Base-by-base conservation (phyloP, 2,329 filamentous ascomycete genomes). In the Exophiala lecanii-corni region DNA sequence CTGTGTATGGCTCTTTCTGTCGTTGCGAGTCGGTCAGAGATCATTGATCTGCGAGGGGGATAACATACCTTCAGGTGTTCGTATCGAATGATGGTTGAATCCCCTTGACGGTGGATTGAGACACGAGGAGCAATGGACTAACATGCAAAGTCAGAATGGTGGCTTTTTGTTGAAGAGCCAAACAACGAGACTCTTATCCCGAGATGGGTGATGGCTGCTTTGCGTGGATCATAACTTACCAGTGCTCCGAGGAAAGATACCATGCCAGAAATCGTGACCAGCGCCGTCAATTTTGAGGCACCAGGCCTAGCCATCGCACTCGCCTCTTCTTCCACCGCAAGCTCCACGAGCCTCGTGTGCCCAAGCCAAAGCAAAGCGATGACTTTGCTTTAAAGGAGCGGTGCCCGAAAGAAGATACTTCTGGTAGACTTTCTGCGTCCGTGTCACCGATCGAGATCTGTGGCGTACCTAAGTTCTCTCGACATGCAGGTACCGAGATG, bases 61-160 rank as follows among this genome's bases (percentile, higher is more conserved):
- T 4, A 35, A 13, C 18, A 31, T 42, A 42, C 39, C 39, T 42
- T 46, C 6, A 47, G 17, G 25, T 41, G 45, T 17, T 47, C 30
- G 31, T 47, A 47, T n/a, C 42, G 38, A 36, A 47, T 43, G 19
- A 43, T 41, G 3, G 41, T 47, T 5, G 40, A 36, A 23, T 47
- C 40, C 23, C 43, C 45, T 3, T 16, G 39, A 16, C 36, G 39
- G 15, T 9, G 16, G 21, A 47, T 41, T 16, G 45, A 47, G 12
- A 47, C 18, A 18, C 40, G 40, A 9, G 45, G 45, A 17, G 35
- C 36, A 12, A 42, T 39, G 3, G 40, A 31, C 44, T 47, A 19
- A 19, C 12, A 7, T 7, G 7, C 7, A 15, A 17, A 5, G 30
- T 32, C n/a, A 32, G 30, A 12, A n/a, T n/a, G n/a, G n/a, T n/a